Conservation (phyloP, 768 basidiomycete genomes). For the Boletus speciosus region DNA sequence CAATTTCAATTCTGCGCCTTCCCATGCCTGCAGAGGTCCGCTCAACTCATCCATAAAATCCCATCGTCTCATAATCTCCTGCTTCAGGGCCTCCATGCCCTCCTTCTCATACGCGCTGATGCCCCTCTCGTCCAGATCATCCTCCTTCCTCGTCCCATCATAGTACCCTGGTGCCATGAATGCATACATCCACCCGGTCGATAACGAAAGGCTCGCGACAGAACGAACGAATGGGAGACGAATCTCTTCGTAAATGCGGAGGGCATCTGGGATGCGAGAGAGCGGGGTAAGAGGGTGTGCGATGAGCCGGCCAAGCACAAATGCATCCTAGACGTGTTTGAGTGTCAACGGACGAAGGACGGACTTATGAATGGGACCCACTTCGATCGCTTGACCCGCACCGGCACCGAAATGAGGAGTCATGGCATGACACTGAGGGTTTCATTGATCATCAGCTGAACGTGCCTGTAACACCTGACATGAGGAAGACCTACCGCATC, state of each 20-base stretch:
- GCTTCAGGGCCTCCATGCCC: slow-evolving; percentile 13
- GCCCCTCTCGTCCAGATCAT: slow-evolving; percentile 6
- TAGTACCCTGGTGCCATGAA: slow-evolving; percentile 21
- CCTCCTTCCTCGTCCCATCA: slow-evolving; percentile 16
- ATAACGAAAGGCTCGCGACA: slow-evolving; percentile 15
- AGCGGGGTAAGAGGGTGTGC: slow-evolving; percentile 14
- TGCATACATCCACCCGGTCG: slow-evolving; percentile 15
- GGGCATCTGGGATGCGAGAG: neutral
- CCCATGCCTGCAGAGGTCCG: slow-evolving; percentile 14
- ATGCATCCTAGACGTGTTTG: slow-evolving; percentile 10
- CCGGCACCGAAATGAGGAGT: slow-evolving; percentile 22
- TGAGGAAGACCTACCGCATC: slow-evolving; percentile 33
- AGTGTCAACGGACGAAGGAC: neutral
- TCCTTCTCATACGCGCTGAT: slow-evolving; percentile 12
- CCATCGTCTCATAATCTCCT: slow-evolving; percentile 16
- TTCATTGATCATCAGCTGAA: neutral
- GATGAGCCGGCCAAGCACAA: slow-evolving; percentile 19
- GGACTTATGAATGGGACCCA: neutral
- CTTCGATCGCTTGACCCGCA: slow-evolving; percentile 25
- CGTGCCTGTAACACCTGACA: neutral
- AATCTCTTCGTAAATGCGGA: slow-evolving; percentile 6
- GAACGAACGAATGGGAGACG: slow-evolving; percentile 14
- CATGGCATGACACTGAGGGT: slow-evolving; percentile 22
- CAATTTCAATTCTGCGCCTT: slow-evolving; percentile 14
- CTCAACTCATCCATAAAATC: slow-evolving; percentile 8